Conservation (phyloP, 2,329 filamentous ascomycete genomes). For the Pseudopyricularia javanii region DNA sequence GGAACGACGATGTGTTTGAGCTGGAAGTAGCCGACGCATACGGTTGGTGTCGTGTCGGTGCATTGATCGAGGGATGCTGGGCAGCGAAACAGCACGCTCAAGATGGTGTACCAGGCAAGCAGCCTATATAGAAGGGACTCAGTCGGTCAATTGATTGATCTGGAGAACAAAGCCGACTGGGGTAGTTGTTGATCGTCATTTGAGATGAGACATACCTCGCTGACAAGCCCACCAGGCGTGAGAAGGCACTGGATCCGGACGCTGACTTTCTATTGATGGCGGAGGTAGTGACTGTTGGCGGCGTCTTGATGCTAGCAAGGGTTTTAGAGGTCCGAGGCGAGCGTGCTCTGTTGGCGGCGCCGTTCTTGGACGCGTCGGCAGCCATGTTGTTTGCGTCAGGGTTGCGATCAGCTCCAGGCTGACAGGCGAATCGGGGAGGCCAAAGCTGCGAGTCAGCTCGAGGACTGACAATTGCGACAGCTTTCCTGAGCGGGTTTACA, state of each 20-base stretch:
- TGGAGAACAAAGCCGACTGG: no score
- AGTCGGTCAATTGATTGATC: not conserved
- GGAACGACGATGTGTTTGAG: constrained; percentile 53
- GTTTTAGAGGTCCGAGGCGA: not conserved
- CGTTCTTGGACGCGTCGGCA: constrained; percentile 2
- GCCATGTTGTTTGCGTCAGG: constrained; percentile 1
- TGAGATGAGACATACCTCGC: constrained; percentile 1
- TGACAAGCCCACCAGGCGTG: constrained; percentile 26
- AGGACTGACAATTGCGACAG: not conserved
- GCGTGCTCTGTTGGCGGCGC: constrained; percentile 13
- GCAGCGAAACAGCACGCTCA: constrained; percentile 73
- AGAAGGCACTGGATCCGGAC: constrained; percentile 17
- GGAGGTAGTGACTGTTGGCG: constrained; percentile 22
- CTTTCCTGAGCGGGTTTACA: not conserved
- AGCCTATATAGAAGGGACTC: constrained; percentile 41
- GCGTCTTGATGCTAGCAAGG: not conserved
- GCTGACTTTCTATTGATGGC: constrained; percentile 16
- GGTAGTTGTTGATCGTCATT: no score
- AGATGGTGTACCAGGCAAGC: constrained; percentile 72
- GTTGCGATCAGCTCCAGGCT: constrained; percentile 11
- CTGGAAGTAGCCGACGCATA: constrained; percentile 77
- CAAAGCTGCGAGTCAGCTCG: constrained; percentile 1
- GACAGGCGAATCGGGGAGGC: constrained; percentile 3
- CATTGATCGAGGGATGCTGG: constrained; percentile 58
- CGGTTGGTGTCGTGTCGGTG: constrained; percentile 54